Conservation (phyloP, 805 yeast genomes). For the Ascoidea asiatica region DNA sequence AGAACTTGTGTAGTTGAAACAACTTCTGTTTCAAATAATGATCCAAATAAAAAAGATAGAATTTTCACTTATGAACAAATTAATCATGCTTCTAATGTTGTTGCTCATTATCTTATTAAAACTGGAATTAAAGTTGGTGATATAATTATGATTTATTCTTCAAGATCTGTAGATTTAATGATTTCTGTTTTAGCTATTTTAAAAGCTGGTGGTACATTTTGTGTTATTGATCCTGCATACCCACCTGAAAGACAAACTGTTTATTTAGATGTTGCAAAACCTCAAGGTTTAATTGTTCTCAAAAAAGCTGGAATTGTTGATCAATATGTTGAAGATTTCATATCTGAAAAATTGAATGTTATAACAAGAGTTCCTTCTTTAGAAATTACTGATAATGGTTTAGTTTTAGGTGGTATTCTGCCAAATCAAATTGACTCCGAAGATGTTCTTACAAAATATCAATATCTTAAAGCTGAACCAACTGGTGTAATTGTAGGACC, state of each 20-base stretch:
- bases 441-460: conserved; percentile 39
- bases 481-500: conserved; percentile 95
- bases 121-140: conserved; percentile 85
- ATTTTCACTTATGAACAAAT: conserved; percentile 77
- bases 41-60: conserved; percentile 40
- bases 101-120: conserved; percentile 74
- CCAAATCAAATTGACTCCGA: conserved; percentile 15
- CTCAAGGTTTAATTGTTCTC: conserved; percentile 79
- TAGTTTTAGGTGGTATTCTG: conserved; percentile 43
- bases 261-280: conserved; percentile 86
- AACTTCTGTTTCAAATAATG: conserved; percentile 41
- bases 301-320: conserved; percentile 82
- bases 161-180: conserved; percentile 93
- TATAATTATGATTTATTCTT: conserved; percentile 94
- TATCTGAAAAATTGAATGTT: conserved; percentile 57
- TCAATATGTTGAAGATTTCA: conserved; percentile 65
- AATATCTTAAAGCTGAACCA: conserved; percentile 34
- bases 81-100: conserved; percentile 83
- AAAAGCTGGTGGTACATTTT: conserved; percentile 97
- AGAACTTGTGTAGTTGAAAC: conserved; percentile 91
- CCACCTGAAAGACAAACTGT: conserved; percentile 97
- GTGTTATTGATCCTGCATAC: conserved; percentile 97
- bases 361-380: conserved; percentile 64
- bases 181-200: conserved; percentile 96
- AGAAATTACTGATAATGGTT: conserved; percentile 65